phyloP scores from a whole-genome alignment of 2,329 filamentous ascomycete species.

The Aspergillus spinulosporus region DNA sequence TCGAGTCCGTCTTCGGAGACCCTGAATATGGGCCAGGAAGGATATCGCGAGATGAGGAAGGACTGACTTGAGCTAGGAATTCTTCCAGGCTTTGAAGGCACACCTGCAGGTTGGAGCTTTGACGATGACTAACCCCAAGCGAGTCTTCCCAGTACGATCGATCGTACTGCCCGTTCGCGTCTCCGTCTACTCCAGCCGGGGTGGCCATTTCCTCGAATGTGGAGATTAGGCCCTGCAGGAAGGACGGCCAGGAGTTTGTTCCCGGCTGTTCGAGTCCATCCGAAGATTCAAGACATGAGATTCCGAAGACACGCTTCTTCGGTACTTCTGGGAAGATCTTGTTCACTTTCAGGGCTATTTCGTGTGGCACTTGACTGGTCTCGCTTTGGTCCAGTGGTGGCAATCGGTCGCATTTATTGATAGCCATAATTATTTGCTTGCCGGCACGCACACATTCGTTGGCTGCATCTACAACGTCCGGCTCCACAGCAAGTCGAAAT shows the following conservation, averaged over 20 bases:
- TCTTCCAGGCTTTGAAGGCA: conserved; percentile 71
- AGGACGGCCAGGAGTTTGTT: conserved; percentile 59
- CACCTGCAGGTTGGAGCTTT: conserved; percentile 74
- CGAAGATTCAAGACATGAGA: conserved; percentile 70
- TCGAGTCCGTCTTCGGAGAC: conserved; percentile 15
- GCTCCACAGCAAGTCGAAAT: conserved; percentile 48
- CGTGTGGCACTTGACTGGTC: conserved; percentile 19
- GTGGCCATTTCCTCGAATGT: conserved; percentile 60
- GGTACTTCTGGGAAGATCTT: conserved; percentile 46
- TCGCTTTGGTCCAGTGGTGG: conserved; percentile 14
- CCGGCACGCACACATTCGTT: conserved; percentile 50
- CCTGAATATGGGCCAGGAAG: conserved; percentile 15
- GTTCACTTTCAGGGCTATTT: conserved; percentile 41
- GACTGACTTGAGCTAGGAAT: conserved; percentile 67
- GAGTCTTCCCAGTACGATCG: conserved; percentile 75
- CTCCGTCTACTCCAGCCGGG: conserved; percentile 36
- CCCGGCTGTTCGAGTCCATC: conserved; percentile 1
- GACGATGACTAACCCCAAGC: conserved; percentile 85
- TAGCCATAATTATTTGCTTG: conserved; percentile 57
- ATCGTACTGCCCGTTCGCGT: conserved; percentile 49
- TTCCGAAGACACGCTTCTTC: conserved; percentile 54
- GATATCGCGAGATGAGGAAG: conserved; percentile 28
- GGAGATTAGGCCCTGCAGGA: conserved; percentile 66
- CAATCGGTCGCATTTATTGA: conserved; percentile 63
- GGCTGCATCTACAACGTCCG: conserved; percentile 58